Evolutionary conservation across 2,329 filamentous ascomycete genomes (phyloP), one percentile per base, ranked within the genome.

Genomic region (Madurella fahalii): DNA sequence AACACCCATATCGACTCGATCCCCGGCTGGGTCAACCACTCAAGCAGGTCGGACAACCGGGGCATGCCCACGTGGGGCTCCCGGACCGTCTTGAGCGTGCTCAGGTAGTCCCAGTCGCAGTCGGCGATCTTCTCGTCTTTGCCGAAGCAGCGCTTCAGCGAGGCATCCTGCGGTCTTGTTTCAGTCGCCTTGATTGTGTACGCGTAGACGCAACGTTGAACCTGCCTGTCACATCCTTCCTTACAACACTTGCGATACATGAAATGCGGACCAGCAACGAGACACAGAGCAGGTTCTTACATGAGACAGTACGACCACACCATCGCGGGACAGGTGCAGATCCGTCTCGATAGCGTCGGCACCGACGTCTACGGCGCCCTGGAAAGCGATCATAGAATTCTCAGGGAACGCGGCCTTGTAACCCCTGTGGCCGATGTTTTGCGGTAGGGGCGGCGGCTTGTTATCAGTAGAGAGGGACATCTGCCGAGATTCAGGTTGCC

Each of bases 311-410:
- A 97, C 89, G 0, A 95, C 87, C 0, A 95, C 85, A 7, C 86
- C 85, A 65, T 97, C 93, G 58, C 80, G 83, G 13, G 89, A 86
- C 34, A 96, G 72, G 68, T 95, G 92, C 9, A 96, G 71, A 65
- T 97, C 93, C 16, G 90, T 95, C 74, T 97, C 93, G 30, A 97
- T 75, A 0, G 87, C 93, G 64, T 95, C 83, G 0, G 89, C 83
- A 17, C 90, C 90, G 16, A 83, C 84, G 32, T 83, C 75, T 2
- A 93, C 79, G 1, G 91, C 92, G 30, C 80, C 86, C 54, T 75
- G 75, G 72, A 96, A 95, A 8, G 89, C 87, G 15, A 77, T 80
- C 79, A 96, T 84, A 1, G 89, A 87, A 72, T 97, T 97, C 71
- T 97, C 93, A 0, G 93, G 90, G 62, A 80, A 89, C 49, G 78